Base-by-base conservation (phyloP, 2,329 filamentous ascomycete species). In the Aureobasidium sp. region DNA sequence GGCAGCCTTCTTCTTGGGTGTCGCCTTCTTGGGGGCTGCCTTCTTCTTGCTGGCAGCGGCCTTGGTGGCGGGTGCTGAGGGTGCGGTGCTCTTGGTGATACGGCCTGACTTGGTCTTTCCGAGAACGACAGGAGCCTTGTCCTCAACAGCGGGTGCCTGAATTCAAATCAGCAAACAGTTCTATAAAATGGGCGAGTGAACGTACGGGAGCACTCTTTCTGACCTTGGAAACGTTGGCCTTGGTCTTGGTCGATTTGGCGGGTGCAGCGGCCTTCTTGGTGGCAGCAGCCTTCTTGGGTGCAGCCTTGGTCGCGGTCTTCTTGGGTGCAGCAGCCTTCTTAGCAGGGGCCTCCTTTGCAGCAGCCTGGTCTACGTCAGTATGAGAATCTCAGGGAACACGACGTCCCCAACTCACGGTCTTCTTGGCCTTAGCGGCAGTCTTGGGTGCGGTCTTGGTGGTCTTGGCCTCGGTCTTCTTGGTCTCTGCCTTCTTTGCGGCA, bases 101-200 rank as follows among this genome's bases (percentile, higher is more conserved):
- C 91, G 88, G 53, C 91, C 90, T 60, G 89, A 87, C 84, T 94
- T 94, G 75, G 90, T 92, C 84, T 90, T 92, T 74, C 83, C 84
- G 58, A 91, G 78, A 53, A 87, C 81, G 70, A 86, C 85, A 25
- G 78, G 71, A 65, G 85, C 81, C 77, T 88, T 86, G 68, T 90
- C 86, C 62, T 86, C 82, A 55, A 88, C 79, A 67, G 87, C 87
- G 63, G 86, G 84, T 17, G 84, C 85, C 82, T 86, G 67, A 9
- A 42, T 11, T 41, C 29, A 25, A 27, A 34, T 62, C 17, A 62
- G 42, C 29, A 49, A n/a, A 55, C 2, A 1, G 11, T n/a, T 20
- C n/a, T 7, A 25, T 7, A 53, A 22, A 36, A 31, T 39, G 5
- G 22, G 44, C 20, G 45, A 11, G 29, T 8, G 68, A 67, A 63